phyloP scores from a whole-genome alignment of 139 green algal genomes.

The Limnomonas spitsbergensis region DNA sequence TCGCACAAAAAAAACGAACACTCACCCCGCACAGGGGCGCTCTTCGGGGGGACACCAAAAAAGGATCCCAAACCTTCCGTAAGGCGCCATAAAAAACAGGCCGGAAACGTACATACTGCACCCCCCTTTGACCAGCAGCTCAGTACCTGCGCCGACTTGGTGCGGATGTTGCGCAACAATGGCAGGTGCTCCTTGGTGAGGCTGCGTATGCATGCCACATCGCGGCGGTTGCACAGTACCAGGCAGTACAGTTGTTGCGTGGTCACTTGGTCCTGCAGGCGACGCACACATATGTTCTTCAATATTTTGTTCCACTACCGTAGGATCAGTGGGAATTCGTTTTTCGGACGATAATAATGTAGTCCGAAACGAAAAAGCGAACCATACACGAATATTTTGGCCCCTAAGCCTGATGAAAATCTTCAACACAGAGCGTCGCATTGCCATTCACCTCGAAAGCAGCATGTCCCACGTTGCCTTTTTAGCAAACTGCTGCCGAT shows the following conservation, averaged over 20 bases:
- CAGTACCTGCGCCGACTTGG: conserved; percentile 31
- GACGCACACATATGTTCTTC: too few species aligned
- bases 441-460: too few species aligned
- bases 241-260: conserved; percentile 59
- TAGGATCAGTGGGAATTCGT: too few species aligned
- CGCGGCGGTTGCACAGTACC: conserved; percentile 35
- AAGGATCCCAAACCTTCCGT: background rate
- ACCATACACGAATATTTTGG: too few species aligned
- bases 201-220: conserved; percentile 43
- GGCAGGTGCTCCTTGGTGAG: conserved; percentile 42
- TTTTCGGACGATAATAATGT: too few species aligned
- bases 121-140: too few species aligned
- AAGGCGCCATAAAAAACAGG: background rate
- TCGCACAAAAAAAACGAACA: background rate
- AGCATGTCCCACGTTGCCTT: too few species aligned
- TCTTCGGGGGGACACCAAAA: background rate
- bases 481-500: too few species aligned
- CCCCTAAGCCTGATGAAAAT: too few species aligned
- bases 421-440: too few species aligned
- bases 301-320: too few species aligned
- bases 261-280: conserved; percentile 28
- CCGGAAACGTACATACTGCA: background rate
- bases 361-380: too few species aligned
- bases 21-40: background rate
- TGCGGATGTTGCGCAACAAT: conserved; percentile 50